A percentile compares a stretch with the other conserved stretches of the same genome.
Evolutionary conservation across 306 rosid genomes (phyloP).

Genomic region (Luffa aegyptiaca): DNA sequence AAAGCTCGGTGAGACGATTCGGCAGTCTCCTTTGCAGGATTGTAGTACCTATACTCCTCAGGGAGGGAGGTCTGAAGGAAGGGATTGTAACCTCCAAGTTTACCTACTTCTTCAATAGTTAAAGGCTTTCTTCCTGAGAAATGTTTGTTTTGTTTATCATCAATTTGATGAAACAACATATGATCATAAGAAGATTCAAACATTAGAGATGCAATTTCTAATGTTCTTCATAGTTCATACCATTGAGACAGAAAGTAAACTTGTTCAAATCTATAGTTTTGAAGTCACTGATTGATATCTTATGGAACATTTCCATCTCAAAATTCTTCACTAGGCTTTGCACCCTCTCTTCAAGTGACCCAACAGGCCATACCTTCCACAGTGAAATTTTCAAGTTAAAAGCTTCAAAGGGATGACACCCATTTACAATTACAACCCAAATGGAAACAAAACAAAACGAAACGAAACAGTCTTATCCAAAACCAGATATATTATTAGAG

Average conservation of each 20-base stretch:
- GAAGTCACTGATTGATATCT: constrained; percentile 21
- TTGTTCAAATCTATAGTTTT: constrained; percentile 34
- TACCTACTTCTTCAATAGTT: constrained; percentile 27
- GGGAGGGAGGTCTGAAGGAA: constrained; percentile 52
- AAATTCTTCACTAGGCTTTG: constrained; percentile 49
- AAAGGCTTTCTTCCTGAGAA: constrained; percentile 40
- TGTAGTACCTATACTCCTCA: constrained; percentile 31
- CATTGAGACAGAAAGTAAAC: constrained; percentile 48
- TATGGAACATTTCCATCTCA: constrained; percentile 69
- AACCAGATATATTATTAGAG: neutral
- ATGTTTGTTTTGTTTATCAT: neutral
- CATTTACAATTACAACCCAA: neutral
- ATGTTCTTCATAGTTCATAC: constrained; percentile 19
- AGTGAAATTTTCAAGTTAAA: neutral
- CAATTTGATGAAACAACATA: neutral
- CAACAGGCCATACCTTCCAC: constrained; percentile 47
- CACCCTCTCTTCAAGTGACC: constrained; percentile 48
- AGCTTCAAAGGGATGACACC: neutral
- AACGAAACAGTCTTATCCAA: neutral
- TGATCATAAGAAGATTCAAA: neutral
- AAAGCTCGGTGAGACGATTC: constrained; percentile 46
- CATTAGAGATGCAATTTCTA: neutral
- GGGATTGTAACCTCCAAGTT: constrained; percentile 54
- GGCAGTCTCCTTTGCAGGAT: constrained; percentile 42
- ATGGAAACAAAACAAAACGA: neutral